phyloP scores from a whole-genome alignment of 345 rosid species.

The Citrus maxima region DNA sequence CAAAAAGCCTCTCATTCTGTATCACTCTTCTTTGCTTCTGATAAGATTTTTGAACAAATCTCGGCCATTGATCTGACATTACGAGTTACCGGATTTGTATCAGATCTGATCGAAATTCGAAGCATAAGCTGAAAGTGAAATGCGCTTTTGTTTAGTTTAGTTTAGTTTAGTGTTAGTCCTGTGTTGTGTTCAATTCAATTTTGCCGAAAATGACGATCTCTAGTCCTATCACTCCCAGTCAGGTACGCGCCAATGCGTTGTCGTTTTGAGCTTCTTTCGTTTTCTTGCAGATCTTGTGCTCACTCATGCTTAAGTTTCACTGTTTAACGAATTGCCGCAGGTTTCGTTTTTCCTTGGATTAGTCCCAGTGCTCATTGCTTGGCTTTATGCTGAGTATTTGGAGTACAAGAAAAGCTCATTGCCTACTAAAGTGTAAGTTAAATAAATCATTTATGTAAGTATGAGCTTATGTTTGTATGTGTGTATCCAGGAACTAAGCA shows the following conservation, averaged over 20 bases:
- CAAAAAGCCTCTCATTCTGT: background rate
- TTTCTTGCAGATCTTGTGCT: conserved; percentile 5
- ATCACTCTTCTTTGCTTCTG: background rate
- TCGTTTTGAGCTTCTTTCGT: background rate
- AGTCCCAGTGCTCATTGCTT: conserved; percentile 59
- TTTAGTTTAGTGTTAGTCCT: background rate
- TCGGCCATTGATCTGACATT: background rate
- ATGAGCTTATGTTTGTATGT: background rate
- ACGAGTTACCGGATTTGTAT: conserved; percentile 9
- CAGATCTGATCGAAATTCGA: conserved; percentile 26
- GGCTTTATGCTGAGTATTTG: conserved; percentile 82
- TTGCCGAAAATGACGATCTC: conserved; percentile 36
- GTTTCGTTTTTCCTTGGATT: conserved; percentile 73
- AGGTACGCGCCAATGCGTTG: conserved; percentile 44
- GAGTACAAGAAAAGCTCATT: conserved; percentile 50
- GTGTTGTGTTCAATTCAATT: background rate
- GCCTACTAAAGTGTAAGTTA: conserved; percentile 65
- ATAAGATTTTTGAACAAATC: background rate
- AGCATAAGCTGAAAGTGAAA: background rate
- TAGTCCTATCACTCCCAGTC: conserved; percentile 68
- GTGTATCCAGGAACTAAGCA: background rate
- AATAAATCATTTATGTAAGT: no score
- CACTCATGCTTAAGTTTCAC: background rate
- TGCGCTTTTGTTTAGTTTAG: background rate
- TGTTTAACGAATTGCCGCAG: conserved; percentile 36